Base-by-base conservation (phyloP, 2,329 filamentous ascomycete genomes). In the Cladobotryum protrusum region DNA sequence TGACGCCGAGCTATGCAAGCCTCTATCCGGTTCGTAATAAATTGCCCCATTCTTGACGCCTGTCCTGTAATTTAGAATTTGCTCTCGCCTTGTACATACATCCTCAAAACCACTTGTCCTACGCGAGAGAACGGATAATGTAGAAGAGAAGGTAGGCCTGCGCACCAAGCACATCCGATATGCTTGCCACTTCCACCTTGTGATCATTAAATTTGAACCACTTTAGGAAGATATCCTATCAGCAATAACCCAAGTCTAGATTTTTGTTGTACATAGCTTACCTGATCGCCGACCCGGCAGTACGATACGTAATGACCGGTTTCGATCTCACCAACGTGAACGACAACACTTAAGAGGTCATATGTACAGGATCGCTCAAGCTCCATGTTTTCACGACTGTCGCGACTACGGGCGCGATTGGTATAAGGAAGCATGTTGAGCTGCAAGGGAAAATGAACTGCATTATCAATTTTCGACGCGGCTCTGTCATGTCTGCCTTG, bases 171-270 rank as follows among this genome's bases (percentile, higher is more conserved):
- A 97, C 92, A 52, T 96, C 89, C 5, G 86, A 87, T 63, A 93
- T 86, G 43, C 82, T 82, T 2, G 89, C 92, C 49, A 91, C 64
- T 54, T 91, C 88, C 19, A 97, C 92, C 65, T 89, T 90, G 65
- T 93, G 91, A 64, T 97, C 92, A 62, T 97, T 95, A 69, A 96
- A 96, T 49, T 88, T 83, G 67, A 96, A 95, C 92, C 92, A 97
- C 78, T 95, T 57, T 14, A 54, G 63, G 11, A 37, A 29, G 7
- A 55, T 29, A 19, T 47, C 54, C 17, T 48, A 45, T 56, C 41
- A 59, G 52, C 24, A 8, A 9, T 29, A 29, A 29, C 2, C 6
- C 24, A 29, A 9, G 17, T 37, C 20, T 14, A 36, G 34, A 15
- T 12, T n/a, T n/a, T n/a, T 15, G 36, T 12, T 47, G 34, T 34